Percentiles rank a stretch among this genome's conserved stretches.
Evolutionary conservation across 1,284 basidiomycete genomes (phyloP).

Genomic region (Ceratobasidium sp.): DNA sequence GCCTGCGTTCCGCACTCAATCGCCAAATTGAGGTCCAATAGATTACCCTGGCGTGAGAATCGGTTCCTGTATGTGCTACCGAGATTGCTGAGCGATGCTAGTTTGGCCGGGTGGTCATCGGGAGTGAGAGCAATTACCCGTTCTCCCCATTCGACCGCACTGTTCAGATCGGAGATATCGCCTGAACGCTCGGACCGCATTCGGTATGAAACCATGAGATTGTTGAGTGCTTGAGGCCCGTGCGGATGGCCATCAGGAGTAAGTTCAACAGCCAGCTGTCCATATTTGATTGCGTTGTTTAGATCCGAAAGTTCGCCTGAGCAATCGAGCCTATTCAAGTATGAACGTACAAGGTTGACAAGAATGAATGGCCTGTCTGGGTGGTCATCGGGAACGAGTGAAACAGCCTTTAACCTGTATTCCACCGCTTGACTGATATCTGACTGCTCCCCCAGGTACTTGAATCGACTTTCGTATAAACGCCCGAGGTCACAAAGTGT

Average conservation of each 20-base stretch:
- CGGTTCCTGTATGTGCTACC: not conserved
- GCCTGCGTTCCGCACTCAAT: not conserved
- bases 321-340: not conserved
- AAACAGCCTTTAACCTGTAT: not conserved
- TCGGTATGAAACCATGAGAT: not conserved
- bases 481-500: too few relatives aligned
- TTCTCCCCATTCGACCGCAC: not conserved
- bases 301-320: not conserved
- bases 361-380: not conserved
- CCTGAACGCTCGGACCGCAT: not conserved
- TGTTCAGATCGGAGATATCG: not conserved
- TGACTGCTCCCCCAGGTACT: not conserved
- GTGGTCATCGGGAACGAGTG: not conserved
- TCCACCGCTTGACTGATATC: not conserved
- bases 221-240: not conserved
- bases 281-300: conserved; percentile 1
- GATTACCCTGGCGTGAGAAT: not conserved
- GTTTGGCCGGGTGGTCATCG: not conserved
- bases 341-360: not conserved
- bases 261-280: not conserved
- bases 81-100: not conserved
- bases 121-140: not conserved
- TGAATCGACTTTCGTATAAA: not conserved
- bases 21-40: not conserved
- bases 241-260: not conserved